A percentile compares a stretch with the other conserved stretches of the same genome.
Evolutionary conservation across 176 grass and related monocot genomes (phyloP).

Genomic region (Melocanna baccifera): DNA sequence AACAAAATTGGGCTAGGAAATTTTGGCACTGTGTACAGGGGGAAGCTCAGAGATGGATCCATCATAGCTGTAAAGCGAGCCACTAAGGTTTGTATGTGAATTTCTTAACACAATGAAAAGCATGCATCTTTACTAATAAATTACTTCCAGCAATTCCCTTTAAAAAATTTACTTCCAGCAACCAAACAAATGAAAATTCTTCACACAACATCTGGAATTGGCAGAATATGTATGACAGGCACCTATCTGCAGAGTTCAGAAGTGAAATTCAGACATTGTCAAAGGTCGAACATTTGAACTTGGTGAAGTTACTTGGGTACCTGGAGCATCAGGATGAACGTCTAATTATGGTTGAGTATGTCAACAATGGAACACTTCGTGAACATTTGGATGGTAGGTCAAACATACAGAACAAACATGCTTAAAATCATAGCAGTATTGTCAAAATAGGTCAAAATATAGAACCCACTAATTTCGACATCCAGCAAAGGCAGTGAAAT

Average conservation of each 20-base stretch:
- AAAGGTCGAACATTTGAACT: constrained; percentile 76
- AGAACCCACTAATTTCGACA: background rate
- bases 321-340: constrained; percentile 67
- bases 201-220: constrained; percentile 26
- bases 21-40: constrained; percentile 81
- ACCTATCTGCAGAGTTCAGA: constrained; percentile 66
- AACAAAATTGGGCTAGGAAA: constrained; percentile 86
- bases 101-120: constrained; percentile 11
- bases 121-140: constrained; percentile 10
- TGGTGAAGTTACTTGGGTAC: constrained; percentile 75
- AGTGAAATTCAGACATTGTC: constrained; percentile 79
- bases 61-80: constrained; percentile 79
- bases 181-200: background rate
- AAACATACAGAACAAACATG: constrained; percentile 4
- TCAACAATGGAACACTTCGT: constrained; percentile 78
- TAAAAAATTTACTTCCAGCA: background rate
- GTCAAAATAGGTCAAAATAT: constrained; percentile 15
- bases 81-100: constrained; percentile 60
- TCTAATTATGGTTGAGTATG: constrained; percentile 71
- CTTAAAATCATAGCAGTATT: background rate
- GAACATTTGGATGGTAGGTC: constrained; percentile 88
- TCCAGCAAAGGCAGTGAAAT: background rate
- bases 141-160: too few species aligned
- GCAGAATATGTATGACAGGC: constrained; percentile 62
- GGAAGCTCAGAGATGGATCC: constrained; percentile 75